A percentile compares a stretch with the other conserved stretches of the same genome.
Evolutionary conservation across 2,329 filamentous ascomycete genomes (phyloP).

Genomic region (Hypoxylon sp.): DNA sequence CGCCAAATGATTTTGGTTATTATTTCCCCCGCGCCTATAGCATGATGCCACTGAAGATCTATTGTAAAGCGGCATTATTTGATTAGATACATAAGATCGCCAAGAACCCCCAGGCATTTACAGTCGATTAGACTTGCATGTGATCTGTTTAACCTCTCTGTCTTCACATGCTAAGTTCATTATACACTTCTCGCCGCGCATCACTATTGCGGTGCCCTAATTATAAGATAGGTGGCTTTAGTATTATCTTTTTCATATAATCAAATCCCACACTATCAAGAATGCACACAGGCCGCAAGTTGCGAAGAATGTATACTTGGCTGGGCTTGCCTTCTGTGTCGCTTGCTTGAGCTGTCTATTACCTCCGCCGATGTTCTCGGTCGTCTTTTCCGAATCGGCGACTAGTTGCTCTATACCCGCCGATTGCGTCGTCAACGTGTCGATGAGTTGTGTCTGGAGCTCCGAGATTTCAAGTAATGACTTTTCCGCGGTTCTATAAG

Average conservation of each 20-base stretch:
- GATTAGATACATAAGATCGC: conserved; percentile 12
- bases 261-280: conserved; percentile 82
- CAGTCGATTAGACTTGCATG: conserved; percentile 10
- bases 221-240: not conserved
- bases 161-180: conserved; percentile 34
- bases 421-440: conserved; percentile 87
- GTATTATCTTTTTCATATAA: conserved; percentile 62
- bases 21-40: conserved; percentile 6
- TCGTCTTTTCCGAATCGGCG: conserved; percentile 83
- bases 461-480: conserved; percentile 94
- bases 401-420: conserved; percentile 92
- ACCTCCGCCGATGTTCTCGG: conserved; percentile 88
- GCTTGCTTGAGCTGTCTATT: conserved; percentile 94
- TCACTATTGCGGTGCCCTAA: conserved; percentile 6
- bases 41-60: not conserved
- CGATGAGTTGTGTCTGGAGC: conserved; percentile 88
- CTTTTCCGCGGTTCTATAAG: conserved; percentile 82
- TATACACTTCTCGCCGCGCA: not conserved
- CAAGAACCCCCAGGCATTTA: conserved; percentile 7
- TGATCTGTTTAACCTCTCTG: conserved; percentile 19
- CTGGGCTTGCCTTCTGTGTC: conserved; percentile 77
- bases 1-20: not conserved
- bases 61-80: not conserved
- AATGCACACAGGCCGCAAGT: conserved; percentile 81
- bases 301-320: conserved; percentile 85